Evolutionary conservation across 805 yeast species (phyloP).

Genomic region (Starmerella sirachaensis): DNA sequence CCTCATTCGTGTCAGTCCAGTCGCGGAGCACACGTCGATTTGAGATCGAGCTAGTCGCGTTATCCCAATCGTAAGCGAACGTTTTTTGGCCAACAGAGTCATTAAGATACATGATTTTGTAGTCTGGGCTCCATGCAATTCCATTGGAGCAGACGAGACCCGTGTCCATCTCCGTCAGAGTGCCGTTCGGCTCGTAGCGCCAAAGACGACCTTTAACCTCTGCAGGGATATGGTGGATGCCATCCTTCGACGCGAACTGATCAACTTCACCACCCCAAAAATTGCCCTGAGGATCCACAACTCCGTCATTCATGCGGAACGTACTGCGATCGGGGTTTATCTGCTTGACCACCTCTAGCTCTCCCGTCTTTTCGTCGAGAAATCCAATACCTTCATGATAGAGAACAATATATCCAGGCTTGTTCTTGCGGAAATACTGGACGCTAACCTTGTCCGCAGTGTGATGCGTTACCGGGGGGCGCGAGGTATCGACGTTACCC

Average conservation of each 20-base stretch:
- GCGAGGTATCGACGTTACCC: slow-evolving; percentile 19
- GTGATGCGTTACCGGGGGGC: slow-evolving; percentile 18
- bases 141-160: slow-evolving; percentile 44
- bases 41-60: slow-evolving; percentile 27
- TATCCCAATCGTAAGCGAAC: slow-evolving; percentile 37
- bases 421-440: slow-evolving; percentile 26
- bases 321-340: slow-evolving; percentile 26
- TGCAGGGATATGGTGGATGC: slow-evolving; percentile 23
- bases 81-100: slow-evolving; percentile 39
- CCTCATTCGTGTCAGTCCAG: slow-evolving; percentile 20
- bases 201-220: slow-evolving; percentile 28
- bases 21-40: slow-evolving; percentile 25
- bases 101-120: slow-evolving; percentile 38
- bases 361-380: slow-evolving; percentile 29
- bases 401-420: slow-evolving; percentile 27
- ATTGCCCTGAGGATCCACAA: slow-evolving; percentile 61
- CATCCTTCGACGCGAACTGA: slow-evolving; percentile 22
- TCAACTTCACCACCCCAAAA: slow-evolving; percentile 43
- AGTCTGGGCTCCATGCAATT: slow-evolving; percentile 39
- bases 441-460: slow-evolving; percentile 27
- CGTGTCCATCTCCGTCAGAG: slow-evolving; percentile 23
- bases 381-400: slow-evolving; percentile 29
- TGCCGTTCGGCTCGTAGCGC: slow-evolving; percentile 30
- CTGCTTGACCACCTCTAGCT: slow-evolving; percentile 26
- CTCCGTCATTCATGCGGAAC: slow-evolving; percentile 66